These are phyloP conservation scores for Trypanosoma vivax DNA, from an alignment of 208 protist species.

Conservation along the genomic window DNA sequence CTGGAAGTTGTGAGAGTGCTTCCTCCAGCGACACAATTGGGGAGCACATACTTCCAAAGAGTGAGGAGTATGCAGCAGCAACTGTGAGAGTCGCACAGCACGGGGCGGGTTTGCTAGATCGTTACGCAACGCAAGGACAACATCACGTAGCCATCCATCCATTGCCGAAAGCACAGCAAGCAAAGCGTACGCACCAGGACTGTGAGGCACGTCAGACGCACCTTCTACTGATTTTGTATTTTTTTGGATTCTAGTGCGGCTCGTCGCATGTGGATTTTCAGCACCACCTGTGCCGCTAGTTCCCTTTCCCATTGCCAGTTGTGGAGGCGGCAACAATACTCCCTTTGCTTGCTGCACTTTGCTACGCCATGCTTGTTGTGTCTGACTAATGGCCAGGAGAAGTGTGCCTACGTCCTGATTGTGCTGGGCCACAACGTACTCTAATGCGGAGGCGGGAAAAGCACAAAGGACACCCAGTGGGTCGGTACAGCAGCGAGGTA, in stretches of 20 bases:
- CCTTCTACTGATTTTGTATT: background rate
- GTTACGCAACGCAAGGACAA: constrained; percentile 33
- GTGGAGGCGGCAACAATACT: background rate
- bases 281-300: background rate
- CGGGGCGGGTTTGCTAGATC: constrained; percentile 21
- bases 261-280: no score
- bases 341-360: constrained; percentile 28
- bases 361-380: constrained; percentile 43
- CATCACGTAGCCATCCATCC: constrained; percentile 49
- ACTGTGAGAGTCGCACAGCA: constrained; percentile 24
- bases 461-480: constrained; percentile 51
- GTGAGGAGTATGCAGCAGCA: background rate
- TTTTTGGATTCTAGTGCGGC: background rate
- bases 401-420: constrained; percentile 42
- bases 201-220: background rate
- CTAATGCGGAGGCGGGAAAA: constrained; percentile 27
- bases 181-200: constrained; percentile 30
- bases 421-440: constrained; percentile 52
- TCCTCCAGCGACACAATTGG: constrained; percentile 6
- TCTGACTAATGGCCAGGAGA: constrained; percentile 28
- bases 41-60: background rate
- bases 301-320: background rate
- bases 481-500: constrained; percentile 20
- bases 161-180: constrained; percentile 40
- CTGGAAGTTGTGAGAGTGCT: constrained; percentile 6